phyloP scores from a whole-genome alignment of 306 rosid genomes.

The Ochetophila trinervis region DNA sequence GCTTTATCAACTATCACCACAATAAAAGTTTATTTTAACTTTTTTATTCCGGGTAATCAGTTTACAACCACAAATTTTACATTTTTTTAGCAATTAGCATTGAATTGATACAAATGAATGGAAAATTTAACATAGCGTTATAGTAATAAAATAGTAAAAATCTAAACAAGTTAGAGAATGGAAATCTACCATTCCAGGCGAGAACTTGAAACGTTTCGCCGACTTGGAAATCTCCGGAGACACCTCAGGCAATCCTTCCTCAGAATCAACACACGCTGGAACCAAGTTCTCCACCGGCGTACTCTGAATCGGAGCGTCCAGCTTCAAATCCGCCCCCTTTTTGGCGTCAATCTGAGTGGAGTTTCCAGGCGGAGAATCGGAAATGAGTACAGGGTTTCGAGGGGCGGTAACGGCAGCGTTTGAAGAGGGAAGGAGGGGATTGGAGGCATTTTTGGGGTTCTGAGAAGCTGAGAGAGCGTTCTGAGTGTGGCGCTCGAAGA shows the following conservation, averaged over 20 bases:
- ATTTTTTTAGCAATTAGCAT: background rate
- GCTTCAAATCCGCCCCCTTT: background rate
- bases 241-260: conserved; percentile 30
- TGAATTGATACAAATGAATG: background rate
- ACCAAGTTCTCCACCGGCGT: conserved; percentile 39
- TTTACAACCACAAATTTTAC: background rate
- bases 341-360: background rate
- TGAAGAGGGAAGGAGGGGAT: conserved; percentile 7
- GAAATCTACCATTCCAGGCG: conserved; percentile 83
- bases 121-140: background rate
- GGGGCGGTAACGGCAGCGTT: conserved; percentile 7
- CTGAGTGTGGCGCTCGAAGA: conserved; percentile 80
- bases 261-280: conserved; percentile 8
- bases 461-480: conserved; percentile 47
- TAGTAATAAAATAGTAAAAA: background rate
- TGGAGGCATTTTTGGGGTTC: conserved; percentile 26
- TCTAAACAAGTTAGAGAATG: background rate
- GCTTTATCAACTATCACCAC: conserved; percentile 69
- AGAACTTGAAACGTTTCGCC: conserved; percentile 72
- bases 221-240: conserved; percentile 70
- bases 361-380: background rate
- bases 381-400: conserved; percentile 1
- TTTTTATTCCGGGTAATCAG: background rate
- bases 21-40: conserved; percentile 6
- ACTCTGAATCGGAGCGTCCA: conserved; percentile 9